Conservation (phyloP, 805 yeast species). For the Yamadazyma phyllophila region DNA sequence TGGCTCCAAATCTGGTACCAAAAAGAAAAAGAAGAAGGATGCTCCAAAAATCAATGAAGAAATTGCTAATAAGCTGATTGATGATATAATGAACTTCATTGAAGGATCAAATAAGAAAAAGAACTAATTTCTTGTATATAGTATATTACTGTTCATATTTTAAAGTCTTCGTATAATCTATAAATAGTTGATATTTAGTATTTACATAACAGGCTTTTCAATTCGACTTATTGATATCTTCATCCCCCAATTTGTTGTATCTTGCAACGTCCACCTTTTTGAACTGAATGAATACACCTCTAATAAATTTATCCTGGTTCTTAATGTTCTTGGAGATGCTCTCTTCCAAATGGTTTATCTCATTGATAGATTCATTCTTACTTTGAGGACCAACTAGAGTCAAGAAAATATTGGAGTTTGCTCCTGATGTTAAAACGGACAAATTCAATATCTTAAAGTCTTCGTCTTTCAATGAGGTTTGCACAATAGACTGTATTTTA, state of each 20-base stretch:
- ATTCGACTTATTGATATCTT: slow-evolving; percentile 6
- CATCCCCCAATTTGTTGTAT: slow-evolving; percentile 5
- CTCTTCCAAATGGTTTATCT: slow-evolving; percentile 31
- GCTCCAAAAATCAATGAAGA: slow-evolving; percentile 20
- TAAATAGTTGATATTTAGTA: slow-evolving; percentile 1
- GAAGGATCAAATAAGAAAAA: slow-evolving; percentile 43
- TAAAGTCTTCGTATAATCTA: neutral
- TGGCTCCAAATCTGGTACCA: slow-evolving; percentile 14
- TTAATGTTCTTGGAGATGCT: slow-evolving; percentile 34
- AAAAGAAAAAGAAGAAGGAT: slow-evolving; percentile 8
- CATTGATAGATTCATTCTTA: slow-evolving; percentile 23
- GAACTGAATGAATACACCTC: slow-evolving; percentile 29
- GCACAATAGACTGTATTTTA: slow-evolving; percentile 39
- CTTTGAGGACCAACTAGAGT: slow-evolving; percentile 22
- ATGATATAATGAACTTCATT: slow-evolving; percentile 69
- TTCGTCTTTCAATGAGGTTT: slow-evolving; percentile 23
- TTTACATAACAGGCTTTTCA: neutral
- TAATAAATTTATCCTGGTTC: slow-evolving; percentile 40
- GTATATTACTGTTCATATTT: too few species aligned
- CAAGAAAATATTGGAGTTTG: slow-evolving; percentile 45
- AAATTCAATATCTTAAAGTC: slow-evolving; percentile 39
- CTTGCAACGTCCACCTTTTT: slow-evolving; percentile 5
- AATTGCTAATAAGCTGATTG: slow-evolving; percentile 63
- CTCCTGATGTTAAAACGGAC: slow-evolving; percentile 56
- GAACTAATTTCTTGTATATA: slow-evolving; percentile 3